Evolutionary conservation across 73 alveolate species (phyloP).

Genomic region (Stentor coeruleus): DNA sequence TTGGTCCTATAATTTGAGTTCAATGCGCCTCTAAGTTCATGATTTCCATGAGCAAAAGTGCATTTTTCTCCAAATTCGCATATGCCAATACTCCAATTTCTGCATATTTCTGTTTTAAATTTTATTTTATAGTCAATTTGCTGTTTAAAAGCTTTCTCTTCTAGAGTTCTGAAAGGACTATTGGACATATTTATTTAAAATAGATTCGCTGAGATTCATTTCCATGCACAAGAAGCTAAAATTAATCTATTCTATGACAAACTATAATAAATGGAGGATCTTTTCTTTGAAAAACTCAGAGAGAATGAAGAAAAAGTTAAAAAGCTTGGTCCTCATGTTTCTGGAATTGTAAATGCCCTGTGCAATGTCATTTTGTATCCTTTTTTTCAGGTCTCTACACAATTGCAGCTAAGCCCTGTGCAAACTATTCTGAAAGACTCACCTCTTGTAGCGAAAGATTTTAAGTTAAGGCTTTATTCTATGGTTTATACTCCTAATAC

Average conservation of each 20-base stretch:
- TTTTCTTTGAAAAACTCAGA: background rate
- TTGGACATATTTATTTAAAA: no score
- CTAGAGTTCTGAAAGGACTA: background rate
- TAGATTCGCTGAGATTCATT: no score
- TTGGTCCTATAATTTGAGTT: background rate
- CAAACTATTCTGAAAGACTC: background rate
- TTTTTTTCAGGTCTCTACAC: constrained; percentile 7
- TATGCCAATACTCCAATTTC: background rate
- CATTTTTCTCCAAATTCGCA: background rate
- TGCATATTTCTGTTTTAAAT: background rate
- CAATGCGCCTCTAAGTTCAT: background rate
- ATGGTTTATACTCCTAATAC: background rate
- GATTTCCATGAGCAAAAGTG: constrained; percentile 4
- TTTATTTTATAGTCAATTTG: background rate
- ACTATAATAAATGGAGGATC: constrained; percentile 21
- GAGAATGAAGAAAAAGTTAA: constrained; percentile 5
- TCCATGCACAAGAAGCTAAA: no score
- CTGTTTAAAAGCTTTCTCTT: background rate
- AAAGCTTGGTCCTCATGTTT: constrained; percentile 5
- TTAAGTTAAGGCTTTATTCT: background rate
- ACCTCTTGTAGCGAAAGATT: background rate
- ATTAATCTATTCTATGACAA: no score
- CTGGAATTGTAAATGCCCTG: background rate
- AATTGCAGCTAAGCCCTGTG: background rate
- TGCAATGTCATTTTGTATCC: background rate